Base-by-base conservation (phyloP, 148 eudicot genomes). In the Fagopyrum esculentum region DNA sequence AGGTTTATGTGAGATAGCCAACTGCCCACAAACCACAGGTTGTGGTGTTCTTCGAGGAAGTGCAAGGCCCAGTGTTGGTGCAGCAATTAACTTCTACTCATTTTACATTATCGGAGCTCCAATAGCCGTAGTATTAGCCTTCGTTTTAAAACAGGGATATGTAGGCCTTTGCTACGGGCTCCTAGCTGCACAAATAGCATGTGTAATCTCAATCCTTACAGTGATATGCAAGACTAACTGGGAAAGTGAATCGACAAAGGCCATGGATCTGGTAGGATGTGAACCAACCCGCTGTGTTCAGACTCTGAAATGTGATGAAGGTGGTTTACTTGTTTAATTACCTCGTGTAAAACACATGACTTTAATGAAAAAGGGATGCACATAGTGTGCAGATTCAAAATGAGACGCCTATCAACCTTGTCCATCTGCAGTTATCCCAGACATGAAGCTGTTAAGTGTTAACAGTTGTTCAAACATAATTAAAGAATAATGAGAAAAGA, bases 1-100 rank as follows among this genome's bases (percentile, higher is more conserved):
- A 77, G 97, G 97, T 40, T 80, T 92, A 35, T 88, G 93, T n/a
- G 97, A 92, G 84, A 80, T 90, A 4, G 97, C 93, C 45, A 92
- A 92, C 75, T 90, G 96, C 80, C 97, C 97, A 78, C 97, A 90
- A 77, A 90, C 97, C 60, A 92, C 97, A 55, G 86, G 89, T 66
- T 92, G 96, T 76, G 97, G 95, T 45, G 91, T 87, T 76, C 92
- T 92, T 49, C 84, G 97, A 11, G 97, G 94, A 73, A 83, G 90
- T 77, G 94, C 94, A 73, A 90, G 92, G 79, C 92, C 95, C 1
- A 29, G 87, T 57, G 75, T 85, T 59, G 91, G 90, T 9, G 97
- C 92, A 29, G 84, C 80, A 35, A 90, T 92, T 48, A 92, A 92
- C 79, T 92, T 92, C 71, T 92, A 80, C 56, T 87, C 97, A 35